Conservation (phyloP, 768 basidiomycete genomes). For the Porphyrellus cyaneotinctus region DNA sequence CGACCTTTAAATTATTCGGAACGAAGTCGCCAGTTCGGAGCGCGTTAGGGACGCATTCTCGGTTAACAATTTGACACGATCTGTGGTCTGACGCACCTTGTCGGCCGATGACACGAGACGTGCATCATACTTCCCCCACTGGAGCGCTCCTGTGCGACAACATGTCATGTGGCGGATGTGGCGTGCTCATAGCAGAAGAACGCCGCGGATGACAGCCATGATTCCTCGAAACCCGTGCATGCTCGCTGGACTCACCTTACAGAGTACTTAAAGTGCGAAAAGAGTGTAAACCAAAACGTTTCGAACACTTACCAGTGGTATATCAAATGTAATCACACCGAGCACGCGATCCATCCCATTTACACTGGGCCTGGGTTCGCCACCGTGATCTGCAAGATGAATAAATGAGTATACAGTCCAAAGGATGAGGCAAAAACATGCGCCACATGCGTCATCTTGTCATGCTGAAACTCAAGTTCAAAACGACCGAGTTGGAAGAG, state of each 20-base stretch:
- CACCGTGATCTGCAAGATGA: neutral
- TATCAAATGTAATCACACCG: neutral
- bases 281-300: neutral
- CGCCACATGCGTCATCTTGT: neutral
- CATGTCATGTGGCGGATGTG: conserved; percentile 11
- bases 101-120: neutral
- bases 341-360: too few species aligned
- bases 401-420: neutral
- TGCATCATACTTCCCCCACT: neutral
- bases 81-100: neutral
- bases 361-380: too few species aligned
- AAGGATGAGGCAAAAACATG: neutral
- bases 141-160: neutral
- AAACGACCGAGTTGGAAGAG: neutral
- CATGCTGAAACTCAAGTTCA: neutral
- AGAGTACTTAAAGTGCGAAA: too few species aligned
- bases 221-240: neutral
- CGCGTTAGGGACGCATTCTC: neutral
- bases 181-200: conserved; percentile 5
- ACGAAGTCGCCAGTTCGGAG: neutral
- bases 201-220: neutral
- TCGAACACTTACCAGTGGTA: too few species aligned
- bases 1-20: neutral
- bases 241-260: neutral
- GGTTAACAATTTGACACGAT: neutral